Evolutionary conservation across 345 rosid species (phyloP).

Genomic region (Lepidium didymum): DNA sequence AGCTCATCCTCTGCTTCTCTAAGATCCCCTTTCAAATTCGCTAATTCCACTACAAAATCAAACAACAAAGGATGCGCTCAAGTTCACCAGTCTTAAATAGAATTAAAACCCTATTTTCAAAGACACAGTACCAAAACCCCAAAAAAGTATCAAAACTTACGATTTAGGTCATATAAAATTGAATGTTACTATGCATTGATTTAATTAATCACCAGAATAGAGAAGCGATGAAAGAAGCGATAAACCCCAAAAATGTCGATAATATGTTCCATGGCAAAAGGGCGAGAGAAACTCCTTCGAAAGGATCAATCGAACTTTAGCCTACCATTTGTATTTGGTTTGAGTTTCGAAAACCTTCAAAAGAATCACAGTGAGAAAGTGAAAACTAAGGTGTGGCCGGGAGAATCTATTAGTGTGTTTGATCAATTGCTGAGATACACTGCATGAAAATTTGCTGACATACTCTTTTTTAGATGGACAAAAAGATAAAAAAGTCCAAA

Average conservation of each 20-base stretch:
- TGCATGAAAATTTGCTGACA: too few species aligned
- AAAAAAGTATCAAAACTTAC: not conserved
- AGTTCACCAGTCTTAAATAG: not conserved
- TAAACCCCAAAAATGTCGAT: constrained; percentile 14
- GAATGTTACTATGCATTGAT: constrained; percentile 18
- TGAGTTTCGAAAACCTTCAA: constrained; percentile 15
- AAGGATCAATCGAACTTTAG: not conserved
- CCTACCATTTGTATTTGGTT: constrained; percentile 20
- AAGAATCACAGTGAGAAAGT: not conserved
- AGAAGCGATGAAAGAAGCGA: constrained; percentile 45
- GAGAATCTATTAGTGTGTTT: too few species aligned
- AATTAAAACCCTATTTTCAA: constrained; percentile 24
- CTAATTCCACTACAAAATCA: constrained; percentile 40
- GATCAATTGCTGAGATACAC: too few species aligned
- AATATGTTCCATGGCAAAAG: constrained; percentile 11
- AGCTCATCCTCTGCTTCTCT: constrained; percentile 78
- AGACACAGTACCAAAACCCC: not conserved
- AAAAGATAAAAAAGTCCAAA: too few species aligned
- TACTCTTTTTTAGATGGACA: too few species aligned
- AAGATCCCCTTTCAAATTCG: constrained; percentile 47
- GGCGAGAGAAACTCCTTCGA: not conserved
- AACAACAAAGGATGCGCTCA: not conserved
- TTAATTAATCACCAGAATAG: constrained; percentile 38
- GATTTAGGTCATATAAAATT: not conserved
- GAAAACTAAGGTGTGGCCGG: too few species aligned